A percentile compares a stretch with the other conserved stretches of the same genome.
phyloP scores from a whole-genome alignment of 2,329 filamentous ascomycete species.

The Fusarium pseudonygamai region DNA sequence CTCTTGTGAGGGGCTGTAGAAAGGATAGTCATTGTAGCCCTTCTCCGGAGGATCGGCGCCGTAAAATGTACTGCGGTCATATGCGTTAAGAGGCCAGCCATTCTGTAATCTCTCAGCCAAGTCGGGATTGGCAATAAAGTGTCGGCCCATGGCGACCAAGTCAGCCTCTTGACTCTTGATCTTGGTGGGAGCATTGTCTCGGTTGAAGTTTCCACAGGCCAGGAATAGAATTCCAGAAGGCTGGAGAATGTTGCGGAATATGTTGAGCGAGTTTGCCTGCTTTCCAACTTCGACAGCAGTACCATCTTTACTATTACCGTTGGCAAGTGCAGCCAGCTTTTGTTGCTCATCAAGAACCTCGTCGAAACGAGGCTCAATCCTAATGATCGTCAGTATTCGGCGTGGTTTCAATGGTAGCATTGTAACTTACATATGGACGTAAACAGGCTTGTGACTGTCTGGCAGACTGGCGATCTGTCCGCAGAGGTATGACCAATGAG shows the following conservation, averaged over 20 bases:
- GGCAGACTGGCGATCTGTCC: slow-evolving; percentile 48
- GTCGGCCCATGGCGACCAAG: slow-evolving; percentile 45
- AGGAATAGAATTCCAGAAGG: slow-evolving; percentile 56
- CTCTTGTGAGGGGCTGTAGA: not conserved
- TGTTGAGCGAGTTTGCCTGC: slow-evolving; percentile 47
- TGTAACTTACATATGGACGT: not conserved
- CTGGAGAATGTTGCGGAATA: slow-evolving; percentile 53
- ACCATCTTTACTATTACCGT: not conserved
- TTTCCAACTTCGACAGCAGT: slow-evolving; percentile 1
- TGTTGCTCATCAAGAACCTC: slow-evolving; percentile 56
- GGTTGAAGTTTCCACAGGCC: slow-evolving; percentile 57
- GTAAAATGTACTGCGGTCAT: slow-evolving; percentile 55
- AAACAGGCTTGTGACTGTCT: not conserved
- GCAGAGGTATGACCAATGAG: slow-evolving; percentile 51
- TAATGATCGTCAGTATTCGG: slow-evolving; percentile 4
- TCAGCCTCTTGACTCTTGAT: slow-evolving; percentile 46
- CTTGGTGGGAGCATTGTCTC: slow-evolving; percentile 39
- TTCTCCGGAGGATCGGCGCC: slow-evolving; percentile 29
- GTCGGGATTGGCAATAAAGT: slow-evolving; percentile 49
- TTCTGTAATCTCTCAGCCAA: slow-evolving; percentile 50
- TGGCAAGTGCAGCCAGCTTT: slow-evolving; percentile 52
- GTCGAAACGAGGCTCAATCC: slow-evolving; percentile 58
- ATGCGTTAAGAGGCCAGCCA: slow-evolving; percentile 48
- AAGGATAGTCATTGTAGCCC: slow-evolving; percentile 45
- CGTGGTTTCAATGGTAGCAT: fast-evolving